Evolutionary conservation across 805 yeast genomes (phyloP), one percentile per base, ranked within the genome.

Genomic region (Hyphopichia homilentoma): DNA sequence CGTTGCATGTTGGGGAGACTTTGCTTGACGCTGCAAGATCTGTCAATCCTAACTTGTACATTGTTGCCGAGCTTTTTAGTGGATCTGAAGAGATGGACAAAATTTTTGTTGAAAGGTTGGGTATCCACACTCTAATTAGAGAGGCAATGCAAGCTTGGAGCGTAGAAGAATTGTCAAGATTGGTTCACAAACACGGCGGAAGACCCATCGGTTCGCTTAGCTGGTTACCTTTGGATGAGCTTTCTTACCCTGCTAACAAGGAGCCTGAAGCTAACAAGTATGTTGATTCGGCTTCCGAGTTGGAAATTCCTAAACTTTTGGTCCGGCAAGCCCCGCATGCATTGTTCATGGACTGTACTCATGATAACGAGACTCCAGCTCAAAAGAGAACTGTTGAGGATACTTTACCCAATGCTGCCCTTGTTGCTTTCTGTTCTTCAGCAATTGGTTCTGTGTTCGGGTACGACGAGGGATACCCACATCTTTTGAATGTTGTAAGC

Each of bases 71-170:
- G 54, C 68, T 90, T 25, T 90, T 90, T 57, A 77, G 94, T 3
- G 98, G 98, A 8, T 84, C 94, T 11, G 96, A 89, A 54, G 84
- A 77, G 13, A 73, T 85, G 76, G 98, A 90, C 61, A 82, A 84
- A 48, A 65, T 90, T 14, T 90, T 84, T 54, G 96, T 90, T 9
- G 96, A 90, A 58, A 70, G 94, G 44, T 70, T 93, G 27, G 97
- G 96, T 12, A 81, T 93, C 35, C 83, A 87, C 24, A 81, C 96
- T 4, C 68, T 93, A 44, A 84, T 90, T 34, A 76, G 98, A 51
- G 98, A 90, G 53, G 97, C 97, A 1, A 90, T 93, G 95, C 97
- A 88, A 61, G 93, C 97, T 1, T 81, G 93, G 80, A 79, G 83
- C 8, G 93, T 84, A 8, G 80, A 75, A 23, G 97, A 90, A 51